These are phyloP conservation scores for Artemisia annua DNA, from an alignment of 129 eudicot genomes.

Conservation along the genomic window DNA sequence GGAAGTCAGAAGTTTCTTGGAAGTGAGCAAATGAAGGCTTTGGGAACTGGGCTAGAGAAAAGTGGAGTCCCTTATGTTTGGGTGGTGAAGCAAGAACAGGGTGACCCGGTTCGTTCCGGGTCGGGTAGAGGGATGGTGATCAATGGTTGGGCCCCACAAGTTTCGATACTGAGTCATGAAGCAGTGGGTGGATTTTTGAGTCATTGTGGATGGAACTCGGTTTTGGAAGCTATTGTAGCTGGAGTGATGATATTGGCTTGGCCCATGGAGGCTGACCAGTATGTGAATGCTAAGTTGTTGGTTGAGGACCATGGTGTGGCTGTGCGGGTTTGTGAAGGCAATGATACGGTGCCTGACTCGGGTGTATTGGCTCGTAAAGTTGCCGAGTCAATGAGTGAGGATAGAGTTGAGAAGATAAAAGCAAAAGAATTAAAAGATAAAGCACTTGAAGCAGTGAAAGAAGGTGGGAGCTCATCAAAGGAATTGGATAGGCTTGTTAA, in stretches of 20 bases:
- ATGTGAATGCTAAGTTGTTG: constrained; percentile 55
- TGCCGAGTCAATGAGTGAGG: constrained; percentile 41
- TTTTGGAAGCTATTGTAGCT: constrained; percentile 52
- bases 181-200: constrained; percentile 80
- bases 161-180: constrained; percentile 56
- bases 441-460: constrained; percentile 57
- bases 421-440: constrained; percentile 55
- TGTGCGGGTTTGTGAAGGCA: constrained; percentile 55
- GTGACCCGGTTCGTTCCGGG: constrained; percentile 28
- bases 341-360: constrained; percentile 55
- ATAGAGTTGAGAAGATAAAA: constrained; percentile 35
- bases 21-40: constrained; percentile 49
- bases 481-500: constrained; percentile 54
- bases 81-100: constrained; percentile 54
- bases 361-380: constrained; percentile 46
- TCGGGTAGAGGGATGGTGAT: constrained; percentile 49
- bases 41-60: constrained; percentile 52
- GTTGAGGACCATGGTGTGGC: constrained; percentile 62
- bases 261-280: constrained; percentile 97
- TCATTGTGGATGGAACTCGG: constrained; percentile 93
- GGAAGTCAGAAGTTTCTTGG: constrained; percentile 53
- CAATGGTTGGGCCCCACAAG: constrained; percentile 76
- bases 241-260: constrained; percentile 73
- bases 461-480: constrained; percentile 56
- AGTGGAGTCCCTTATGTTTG: constrained; percentile 64